phyloP scores from a whole-genome alignment of 805 yeast species.

The Yarrowia bubula region DNA sequence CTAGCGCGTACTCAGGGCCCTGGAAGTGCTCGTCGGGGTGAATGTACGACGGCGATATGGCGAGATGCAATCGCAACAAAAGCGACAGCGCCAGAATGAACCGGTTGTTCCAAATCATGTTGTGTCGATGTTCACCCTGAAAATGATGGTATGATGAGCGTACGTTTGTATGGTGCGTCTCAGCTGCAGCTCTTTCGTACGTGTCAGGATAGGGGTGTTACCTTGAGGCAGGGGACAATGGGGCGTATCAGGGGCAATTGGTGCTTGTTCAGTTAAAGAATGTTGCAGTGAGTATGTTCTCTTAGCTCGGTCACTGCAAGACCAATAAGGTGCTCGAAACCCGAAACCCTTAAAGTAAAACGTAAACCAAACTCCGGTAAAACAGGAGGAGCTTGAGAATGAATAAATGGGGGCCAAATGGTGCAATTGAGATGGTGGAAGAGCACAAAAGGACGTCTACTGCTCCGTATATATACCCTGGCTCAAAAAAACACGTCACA shows the following conservation, averaged over 20 bases:
- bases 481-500: too few species aligned
- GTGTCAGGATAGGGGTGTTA: neutral
- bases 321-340: neutral
- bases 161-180: neutral
- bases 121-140: neutral
- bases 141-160: neutral
- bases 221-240: neutral
- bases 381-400: too few species aligned
- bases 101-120: slow-evolving; percentile 12
- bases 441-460: too few species aligned
- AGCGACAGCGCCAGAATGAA: slow-evolving; percentile 7
- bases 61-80: slow-evolving; percentile 42
- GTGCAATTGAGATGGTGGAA: too few species aligned
- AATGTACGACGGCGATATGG: slow-evolving; percentile 74
- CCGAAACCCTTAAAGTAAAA: neutral
- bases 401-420: too few species aligned
- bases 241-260: neutral
- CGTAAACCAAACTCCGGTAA: neutral
- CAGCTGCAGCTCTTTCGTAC: slow-evolving; percentile 5
- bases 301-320: neutral
- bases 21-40: slow-evolving; percentile 99
- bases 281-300: too few species aligned
- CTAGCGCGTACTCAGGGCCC: slow-evolving; percentile 60
- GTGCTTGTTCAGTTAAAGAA: neutral
- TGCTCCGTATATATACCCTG: too few species aligned